Evolutionary conservation across 1,284 basidiomycete genomes (phyloP), one percentile per base, ranked within the genome.

Genomic region (Peniophora sp.): DNA sequence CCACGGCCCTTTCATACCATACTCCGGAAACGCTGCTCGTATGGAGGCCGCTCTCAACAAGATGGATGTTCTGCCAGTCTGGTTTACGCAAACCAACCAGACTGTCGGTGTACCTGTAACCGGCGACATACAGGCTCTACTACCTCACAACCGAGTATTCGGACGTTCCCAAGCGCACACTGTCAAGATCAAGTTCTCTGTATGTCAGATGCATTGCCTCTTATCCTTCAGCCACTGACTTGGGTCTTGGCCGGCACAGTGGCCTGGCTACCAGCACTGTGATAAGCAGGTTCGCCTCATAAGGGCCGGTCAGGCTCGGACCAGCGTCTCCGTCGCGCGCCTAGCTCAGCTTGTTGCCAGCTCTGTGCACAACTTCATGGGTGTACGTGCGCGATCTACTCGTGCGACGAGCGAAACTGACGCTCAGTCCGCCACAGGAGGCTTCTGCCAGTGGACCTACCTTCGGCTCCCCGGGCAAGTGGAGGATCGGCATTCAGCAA

Each of bases 241-340:
- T 8, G 2, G 16, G 17, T 16, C 20, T 24, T 19, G 11, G n/a
- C 43, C 53, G 1, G 8, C 23, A 38, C 6, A 54, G 53, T 54
- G 52, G 53, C 39, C 39, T 8, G 53, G 53, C 3, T 54, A 54
- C n/a, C 34, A 9, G 3, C 36, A 35, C 1, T 54, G 53, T 51
- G 47, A 54, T 22, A 53, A 47, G 19, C 53, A 54, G 24, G 53
- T 54, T 17, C 53, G 53, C 12, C 47, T 54, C 24, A 45, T 51
- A 27, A 53, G 49, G n/a, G 52, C 52, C 17, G 43, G 38, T 43
- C 48, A n/a, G 38, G 53, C 53, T 27, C 47, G 52, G 5, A 12
- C 27, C 12, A 32, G 27, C 5, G 53, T 54, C 41, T 45, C 27
- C 23, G 52, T 54, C 9, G 36, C 53, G 2, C 53, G 53, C 24